These are phyloP conservation scores for Mrakiaceae sp. DNA, from an alignment of 1,284 basidiomycete species.

Conservation along the genomic window DNA sequence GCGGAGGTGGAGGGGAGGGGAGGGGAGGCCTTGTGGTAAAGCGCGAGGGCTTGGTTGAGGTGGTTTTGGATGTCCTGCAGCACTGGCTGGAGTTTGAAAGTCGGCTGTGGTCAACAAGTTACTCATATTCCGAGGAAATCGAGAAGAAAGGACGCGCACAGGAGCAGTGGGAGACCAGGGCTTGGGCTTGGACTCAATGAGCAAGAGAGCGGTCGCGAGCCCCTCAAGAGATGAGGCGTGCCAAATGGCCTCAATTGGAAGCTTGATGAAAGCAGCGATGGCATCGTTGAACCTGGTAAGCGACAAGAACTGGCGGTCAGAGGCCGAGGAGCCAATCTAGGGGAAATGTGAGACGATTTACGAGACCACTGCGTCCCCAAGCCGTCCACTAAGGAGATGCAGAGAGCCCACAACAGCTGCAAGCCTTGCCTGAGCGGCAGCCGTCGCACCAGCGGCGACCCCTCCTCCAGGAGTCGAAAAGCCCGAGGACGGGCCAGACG, in stretches of 20 bases:
- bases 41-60: constrained; percentile 16
- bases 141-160: constrained; percentile 25
- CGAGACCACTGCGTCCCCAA: constrained; percentile 67
- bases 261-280: constrained; percentile 52
- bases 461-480: constrained; percentile 34
- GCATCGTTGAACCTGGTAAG: constrained; percentile 68
- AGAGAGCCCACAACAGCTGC: constrained; percentile 82
- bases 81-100: constrained; percentile 17
- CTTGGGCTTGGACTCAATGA: constrained; percentile 2
- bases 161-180: constrained; percentile 22
- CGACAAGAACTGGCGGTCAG: constrained; percentile 20
- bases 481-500: constrained; percentile 45
- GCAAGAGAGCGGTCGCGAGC: constrained; percentile 58
- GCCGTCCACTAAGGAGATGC: constrained; percentile 68
- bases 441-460: constrained; percentile 24
- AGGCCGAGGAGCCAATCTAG: constrained; percentile 1
- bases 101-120: constrained; percentile 17
- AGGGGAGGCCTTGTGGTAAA: constrained; percentile 15
- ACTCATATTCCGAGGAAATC: not conserved
- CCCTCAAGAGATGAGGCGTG: constrained; percentile 77
- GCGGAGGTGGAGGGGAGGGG: constrained; percentile 16
- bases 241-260: constrained; percentile 65
- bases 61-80: constrained; percentile 16
- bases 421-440: constrained; percentile 39
- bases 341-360: constrained; percentile 31